phyloP scores from a whole-genome alignment of 2,329 filamentous ascomycete species.

The Sphaerulina vaccinii region DNA sequence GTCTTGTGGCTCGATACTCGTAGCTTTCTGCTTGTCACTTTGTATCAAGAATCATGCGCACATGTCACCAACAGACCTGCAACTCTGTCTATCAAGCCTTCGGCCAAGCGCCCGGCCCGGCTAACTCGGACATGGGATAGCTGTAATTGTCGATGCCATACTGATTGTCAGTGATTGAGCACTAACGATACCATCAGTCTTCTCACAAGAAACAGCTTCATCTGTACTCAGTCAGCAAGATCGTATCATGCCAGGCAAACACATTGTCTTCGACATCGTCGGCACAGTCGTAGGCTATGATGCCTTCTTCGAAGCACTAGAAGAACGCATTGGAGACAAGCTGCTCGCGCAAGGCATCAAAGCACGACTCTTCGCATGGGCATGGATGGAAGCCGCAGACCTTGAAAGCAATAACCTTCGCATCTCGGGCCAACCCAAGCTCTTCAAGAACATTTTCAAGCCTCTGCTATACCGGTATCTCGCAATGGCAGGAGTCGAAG shows the following conservation, averaged over 20 bases:
- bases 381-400: constrained; percentile 49
- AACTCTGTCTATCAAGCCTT: not conserved
- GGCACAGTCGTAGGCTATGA: constrained; percentile 50
- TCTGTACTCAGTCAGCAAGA: too few species aligned
- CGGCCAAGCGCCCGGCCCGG: not conserved
- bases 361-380: constrained; percentile 45
- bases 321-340: constrained; percentile 41
- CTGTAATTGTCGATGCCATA: not conserved
- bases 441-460: constrained; percentile 33
- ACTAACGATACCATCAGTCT: too few species aligned
- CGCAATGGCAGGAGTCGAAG: not conserved
- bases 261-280: constrained; percentile 44
- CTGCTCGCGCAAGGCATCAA: constrained; percentile 42
- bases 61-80: not conserved
- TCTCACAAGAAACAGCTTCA: too few species aligned
- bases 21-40: too few species aligned
- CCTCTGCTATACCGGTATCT: not conserved
- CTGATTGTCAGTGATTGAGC: too few species aligned
- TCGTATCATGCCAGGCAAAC: constrained; percentile 8
- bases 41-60: too few species aligned
- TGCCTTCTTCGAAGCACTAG: constrained; percentile 43
- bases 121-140: not conserved
- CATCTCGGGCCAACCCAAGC: constrained; percentile 44
- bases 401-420: constrained; percentile 51
- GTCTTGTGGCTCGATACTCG: too few species aligned